Evolutionary conservation across 768 basidiomycete species (phyloP).

Genomic region (Lactifluus volemus): DNA sequence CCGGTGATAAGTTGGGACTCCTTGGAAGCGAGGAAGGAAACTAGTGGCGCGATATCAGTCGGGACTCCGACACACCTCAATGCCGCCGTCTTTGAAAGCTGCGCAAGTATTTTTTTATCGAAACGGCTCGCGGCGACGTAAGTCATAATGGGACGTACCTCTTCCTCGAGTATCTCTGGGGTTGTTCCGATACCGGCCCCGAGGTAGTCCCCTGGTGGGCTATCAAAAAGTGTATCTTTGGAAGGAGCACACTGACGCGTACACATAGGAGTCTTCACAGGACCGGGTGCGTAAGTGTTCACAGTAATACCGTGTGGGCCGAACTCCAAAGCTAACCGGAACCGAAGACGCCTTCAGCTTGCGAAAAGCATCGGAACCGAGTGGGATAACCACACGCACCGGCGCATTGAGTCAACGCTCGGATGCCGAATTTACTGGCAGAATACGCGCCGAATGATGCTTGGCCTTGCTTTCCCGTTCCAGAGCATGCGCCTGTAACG

Average conservation of each 20-base stretch:
- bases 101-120: background rate
- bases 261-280: conserved; percentile 19
- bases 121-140: background rate
- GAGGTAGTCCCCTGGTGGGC: conserved; percentile 7
- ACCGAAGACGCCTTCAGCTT: background rate
- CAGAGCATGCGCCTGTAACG: conserved; percentile 12
- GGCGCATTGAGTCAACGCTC: conserved; percentile 25
- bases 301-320: conserved; percentile 20
- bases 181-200: background rate
- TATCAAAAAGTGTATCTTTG: background rate
- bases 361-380: background rate
- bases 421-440: conserved; percentile 28
- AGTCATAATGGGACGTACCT: background rate
- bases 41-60: conserved; percentile 24
- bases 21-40: conserved; percentile 28
- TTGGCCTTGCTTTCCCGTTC: conserved; percentile 3
- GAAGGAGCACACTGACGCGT: background rate
- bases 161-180: conserved; percentile 10
- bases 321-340: conserved; percentile 18
- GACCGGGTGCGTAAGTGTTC: conserved; percentile 21
- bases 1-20: conserved; percentile 28
- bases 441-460: conserved; percentile 22
- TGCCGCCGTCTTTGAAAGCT: conserved; percentile 16
- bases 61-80: conserved; percentile 21
- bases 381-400: conserved; percentile 2